These are phyloP conservation scores for Skeletonema grethae DNA, from an alignment of 108 stramenopile species.

Conservation along the genomic window DNA sequence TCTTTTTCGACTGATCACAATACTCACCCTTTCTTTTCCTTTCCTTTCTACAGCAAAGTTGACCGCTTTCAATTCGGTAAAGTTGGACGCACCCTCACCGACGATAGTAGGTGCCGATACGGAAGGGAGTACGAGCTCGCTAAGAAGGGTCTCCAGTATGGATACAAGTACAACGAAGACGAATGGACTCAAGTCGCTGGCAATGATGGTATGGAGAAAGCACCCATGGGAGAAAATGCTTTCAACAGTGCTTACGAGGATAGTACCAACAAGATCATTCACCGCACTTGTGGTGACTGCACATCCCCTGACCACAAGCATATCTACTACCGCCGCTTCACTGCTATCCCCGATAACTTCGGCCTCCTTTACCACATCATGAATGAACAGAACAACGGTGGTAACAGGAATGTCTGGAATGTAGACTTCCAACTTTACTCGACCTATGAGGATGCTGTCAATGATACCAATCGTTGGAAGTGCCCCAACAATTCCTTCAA, in stretches of 20 bases:
- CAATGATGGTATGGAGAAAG: neutral
- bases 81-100: constrained; percentile 27
- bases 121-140: constrained; percentile 15
- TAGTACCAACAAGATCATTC: constrained; percentile 11
- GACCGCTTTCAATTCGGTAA: constrained; percentile 22
- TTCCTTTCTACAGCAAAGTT: constrained; percentile 3
- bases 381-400: constrained; percentile 5
- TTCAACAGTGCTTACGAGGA: constrained; percentile 19
- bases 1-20: neutral
- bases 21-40: neutral
- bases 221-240: constrained; percentile 22
- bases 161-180: constrained; percentile 29
- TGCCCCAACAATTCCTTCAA: constrained; percentile 29
- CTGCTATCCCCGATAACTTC: constrained; percentile 16
- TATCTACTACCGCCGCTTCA: constrained; percentile 43
- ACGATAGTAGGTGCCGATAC: constrained; percentile 16
- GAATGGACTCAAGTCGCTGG: constrained; percentile 42
- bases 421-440: constrained; percentile 48
- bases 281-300: constrained; percentile 34
- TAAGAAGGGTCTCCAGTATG: constrained; percentile 18
- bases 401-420: constrained; percentile 19
- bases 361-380: constrained; percentile 29
- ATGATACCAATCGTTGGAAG: constrained; percentile 30
- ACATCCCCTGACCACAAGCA: constrained; percentile 20
- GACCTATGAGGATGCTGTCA: constrained; percentile 48